phyloP scores from a whole-genome alignment of 768 basidiomycete species.

The Cystofilobasidium macerans region DNA sequence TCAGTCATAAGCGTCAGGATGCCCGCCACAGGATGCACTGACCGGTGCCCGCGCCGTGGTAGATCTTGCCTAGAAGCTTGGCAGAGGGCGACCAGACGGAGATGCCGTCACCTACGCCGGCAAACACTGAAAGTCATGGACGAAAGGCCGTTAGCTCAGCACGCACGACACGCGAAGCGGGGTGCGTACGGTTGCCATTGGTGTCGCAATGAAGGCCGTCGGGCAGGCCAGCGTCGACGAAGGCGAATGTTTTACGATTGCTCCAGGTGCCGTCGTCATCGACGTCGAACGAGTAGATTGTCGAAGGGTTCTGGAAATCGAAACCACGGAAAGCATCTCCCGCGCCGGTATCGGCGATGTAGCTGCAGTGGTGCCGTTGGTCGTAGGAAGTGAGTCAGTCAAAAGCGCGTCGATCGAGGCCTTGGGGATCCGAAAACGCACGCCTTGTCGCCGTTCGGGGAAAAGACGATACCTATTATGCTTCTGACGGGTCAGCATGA shows the following conservation, averaged over 20 bases:
- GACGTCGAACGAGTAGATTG: slow-evolving; percentile 36
- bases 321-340: neutral
- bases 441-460: slow-evolving; percentile 47
- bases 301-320: neutral
- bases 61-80: slow-evolving; percentile 37
- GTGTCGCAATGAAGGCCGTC: slow-evolving; percentile 29
- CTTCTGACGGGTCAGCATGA: too few species aligned
- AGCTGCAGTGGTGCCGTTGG: neutral
- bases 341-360: slow-evolving; percentile 3
- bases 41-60: slow-evolving; percentile 26
- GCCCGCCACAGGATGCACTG: neutral
- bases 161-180: neutral
- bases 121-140: slow-evolving; percentile 29
- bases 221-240: slow-evolving; percentile 28
- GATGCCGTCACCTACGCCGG: slow-evolving; percentile 34
- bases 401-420: too few species aligned
- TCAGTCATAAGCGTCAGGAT: neutral
- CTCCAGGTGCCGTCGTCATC: slow-evolving; percentile 30
- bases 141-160: too few species aligned
- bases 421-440: neutral
- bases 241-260: slow-evolving; percentile 33
- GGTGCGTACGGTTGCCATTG: neutral
- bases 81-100: slow-evolving; percentile 33
- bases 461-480: slow-evolving; percentile 51
- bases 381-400: too few species aligned